Conservation (phyloP, 345 rosid genomes). For the Ceriops decandra region DNA sequence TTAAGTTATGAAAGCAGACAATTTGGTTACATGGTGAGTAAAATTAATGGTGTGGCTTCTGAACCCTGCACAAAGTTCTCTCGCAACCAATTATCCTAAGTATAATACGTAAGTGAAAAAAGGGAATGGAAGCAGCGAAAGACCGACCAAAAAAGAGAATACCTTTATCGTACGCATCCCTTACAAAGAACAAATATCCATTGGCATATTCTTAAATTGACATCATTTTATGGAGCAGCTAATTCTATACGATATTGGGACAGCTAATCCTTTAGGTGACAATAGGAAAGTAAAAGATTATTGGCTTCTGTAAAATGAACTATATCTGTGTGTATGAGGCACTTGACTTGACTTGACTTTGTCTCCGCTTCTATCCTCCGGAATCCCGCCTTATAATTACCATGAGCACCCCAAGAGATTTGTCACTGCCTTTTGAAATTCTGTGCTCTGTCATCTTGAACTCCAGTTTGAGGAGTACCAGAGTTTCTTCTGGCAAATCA, state of each 20-base stretch:
- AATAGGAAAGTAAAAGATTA: too few species aligned
- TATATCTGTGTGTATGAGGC: slow-evolving; percentile 2
- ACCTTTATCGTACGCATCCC: too few species aligned
- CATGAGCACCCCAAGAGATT: neutral
- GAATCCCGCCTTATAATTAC: neutral
- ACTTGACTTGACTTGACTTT: slow-evolving; percentile 8
- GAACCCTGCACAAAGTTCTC: neutral
- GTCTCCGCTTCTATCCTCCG: slow-evolving; percentile 1
- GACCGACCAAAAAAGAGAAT: too few species aligned
- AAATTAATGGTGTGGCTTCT: neutral
- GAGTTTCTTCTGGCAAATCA: slow-evolving; percentile 87
- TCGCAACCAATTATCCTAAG: neutral
- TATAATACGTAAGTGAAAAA: neutral
- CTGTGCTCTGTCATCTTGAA: slow-evolving; percentile 27
- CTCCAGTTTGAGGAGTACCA: slow-evolving; percentile 63
- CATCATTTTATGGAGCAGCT: too few species aligned
- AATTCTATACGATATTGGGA: too few species aligned
- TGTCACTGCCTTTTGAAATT: neutral
- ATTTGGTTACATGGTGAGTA: neutral
- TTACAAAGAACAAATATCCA: too few species aligned
- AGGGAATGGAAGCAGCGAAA: neutral
- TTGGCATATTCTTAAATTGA: too few species aligned
- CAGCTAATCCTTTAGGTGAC: too few species aligned
- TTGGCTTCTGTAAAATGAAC: too few species aligned
- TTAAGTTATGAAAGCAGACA: neutral